Percentiles rank a stretch among this genome's conserved stretches.
These are phyloP conservation scores for Xylaria sp. DNA, from an alignment of 2,329 filamentous ascomycete genomes.

Conservation along the genomic window DNA sequence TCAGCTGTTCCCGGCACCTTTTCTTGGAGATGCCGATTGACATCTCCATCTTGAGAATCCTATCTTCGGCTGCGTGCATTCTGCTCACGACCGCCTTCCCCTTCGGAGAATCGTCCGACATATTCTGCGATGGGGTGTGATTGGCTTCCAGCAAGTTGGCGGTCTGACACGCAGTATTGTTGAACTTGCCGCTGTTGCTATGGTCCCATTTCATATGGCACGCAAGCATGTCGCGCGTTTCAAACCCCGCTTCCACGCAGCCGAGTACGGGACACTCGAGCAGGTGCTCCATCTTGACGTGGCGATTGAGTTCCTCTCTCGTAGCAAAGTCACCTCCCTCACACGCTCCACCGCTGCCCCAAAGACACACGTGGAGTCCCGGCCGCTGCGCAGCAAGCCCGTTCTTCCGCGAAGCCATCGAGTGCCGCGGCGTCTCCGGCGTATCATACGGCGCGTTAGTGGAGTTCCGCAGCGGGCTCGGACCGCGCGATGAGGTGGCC, in stretches of 20 bases:
- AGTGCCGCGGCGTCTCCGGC: background rate
- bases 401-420: constrained; percentile 6
- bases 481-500: constrained; percentile 23
- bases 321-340: constrained; percentile 45
- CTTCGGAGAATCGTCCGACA: background rate
- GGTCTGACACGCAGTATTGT: constrained; percentile 24
- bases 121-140: background rate
- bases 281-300: constrained; percentile 52
- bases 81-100: constrained; percentile 1
- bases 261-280: constrained; percentile 48
- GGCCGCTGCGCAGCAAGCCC: constrained; percentile 30
- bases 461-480: constrained; percentile 32
- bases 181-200: constrained; percentile 26
- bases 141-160: constrained; percentile 24
- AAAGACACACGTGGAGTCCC: constrained; percentile 46
- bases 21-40: constrained; percentile 44
- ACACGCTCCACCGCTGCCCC: constrained; percentile 44
- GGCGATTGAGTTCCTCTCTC: constrained; percentile 47
- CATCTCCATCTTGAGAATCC: constrained; percentile 37
- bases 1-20: constrained; percentile 45
- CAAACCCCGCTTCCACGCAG: constrained; percentile 47
- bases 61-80: constrained; percentile 29
- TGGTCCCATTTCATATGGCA: constrained; percentile 48
- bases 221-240: constrained; percentile 43
- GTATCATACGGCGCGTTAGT: background rate